Conservation (phyloP, 2,329 filamentous ascomycete genomes). For the Coleophoma eucalyptorum region DNA sequence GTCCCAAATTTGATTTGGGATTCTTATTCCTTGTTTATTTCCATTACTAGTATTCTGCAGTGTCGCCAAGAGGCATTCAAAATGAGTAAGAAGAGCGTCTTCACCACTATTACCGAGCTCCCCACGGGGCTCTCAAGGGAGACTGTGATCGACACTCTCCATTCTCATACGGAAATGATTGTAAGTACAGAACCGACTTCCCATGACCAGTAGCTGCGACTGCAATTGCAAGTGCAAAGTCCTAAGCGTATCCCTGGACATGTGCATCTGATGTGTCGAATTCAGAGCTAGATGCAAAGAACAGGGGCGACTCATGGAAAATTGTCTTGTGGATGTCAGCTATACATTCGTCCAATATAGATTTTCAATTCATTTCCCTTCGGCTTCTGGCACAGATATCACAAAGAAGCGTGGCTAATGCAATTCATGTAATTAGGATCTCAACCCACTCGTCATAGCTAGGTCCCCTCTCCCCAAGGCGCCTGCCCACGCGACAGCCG, state of each 20-base stretch:
- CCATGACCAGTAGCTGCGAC: too few species aligned
- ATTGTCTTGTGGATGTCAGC: too few species aligned
- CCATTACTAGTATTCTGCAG: not conserved
- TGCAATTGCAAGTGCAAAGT: slow-evolving; percentile 42
- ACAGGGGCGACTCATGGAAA: too few species aligned
- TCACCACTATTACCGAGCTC: slow-evolving; percentile 77
- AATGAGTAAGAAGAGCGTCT: slow-evolving; percentile 68
- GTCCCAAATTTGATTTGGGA: not conserved
- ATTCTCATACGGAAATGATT: slow-evolving; percentile 79
- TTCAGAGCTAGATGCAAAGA: too few species aligned
- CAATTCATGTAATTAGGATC: slow-evolving; percentile 36
- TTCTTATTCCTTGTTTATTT: not conserved
- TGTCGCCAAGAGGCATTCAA: slow-evolving; percentile 11
- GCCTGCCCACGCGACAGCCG: slow-evolving; percentile 60
- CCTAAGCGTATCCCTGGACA: too few species aligned
- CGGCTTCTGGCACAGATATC: too few species aligned
- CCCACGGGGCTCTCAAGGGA: slow-evolving; percentile 64
- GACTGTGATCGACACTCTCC: slow-evolving; percentile 71
- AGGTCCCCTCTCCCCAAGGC: slow-evolving; percentile 60
- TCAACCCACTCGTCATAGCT: slow-evolving; percentile 79
- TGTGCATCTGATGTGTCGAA: too few species aligned
- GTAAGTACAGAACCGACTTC: too few species aligned
- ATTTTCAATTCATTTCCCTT: too few species aligned
- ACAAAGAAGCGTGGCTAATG: too few species aligned
- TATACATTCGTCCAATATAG: too few species aligned